Percentiles rank a stretch among this genome's conserved stretches.
These are phyloP conservation scores for Microglena sp. DNA, from an alignment of 139 green algal species.

Conservation along the genomic window DNA sequence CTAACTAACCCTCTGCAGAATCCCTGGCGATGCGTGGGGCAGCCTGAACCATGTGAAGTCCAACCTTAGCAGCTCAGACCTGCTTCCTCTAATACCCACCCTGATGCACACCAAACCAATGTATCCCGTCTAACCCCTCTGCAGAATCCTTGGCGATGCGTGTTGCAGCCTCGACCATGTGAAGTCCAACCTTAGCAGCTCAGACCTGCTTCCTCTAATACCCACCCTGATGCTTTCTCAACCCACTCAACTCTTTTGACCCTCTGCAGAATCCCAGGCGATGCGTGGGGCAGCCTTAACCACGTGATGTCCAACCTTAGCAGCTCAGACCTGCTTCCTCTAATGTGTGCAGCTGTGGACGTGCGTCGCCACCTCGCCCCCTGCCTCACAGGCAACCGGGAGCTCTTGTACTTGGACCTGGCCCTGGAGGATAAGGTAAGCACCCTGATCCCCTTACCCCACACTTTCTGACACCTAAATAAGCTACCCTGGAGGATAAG, in stretches of 20 bases:
- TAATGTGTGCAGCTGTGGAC: constrained; percentile 73
- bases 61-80: constrained; percentile 44
- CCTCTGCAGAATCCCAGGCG: constrained; percentile 46
- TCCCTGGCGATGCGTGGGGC: constrained; percentile 55
- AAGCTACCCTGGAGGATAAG: no score
- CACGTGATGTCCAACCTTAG: constrained; percentile 58
- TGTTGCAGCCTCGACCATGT: constrained; percentile 82
- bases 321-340: not conserved
- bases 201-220: no score
- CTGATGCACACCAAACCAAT: no score
- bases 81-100: no score
- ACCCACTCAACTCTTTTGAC: no score
- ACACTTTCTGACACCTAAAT: no score
- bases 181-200: constrained; percentile 44
- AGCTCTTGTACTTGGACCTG: constrained; percentile 95
- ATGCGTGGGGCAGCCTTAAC: constrained; percentile 57
- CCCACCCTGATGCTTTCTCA: no score
- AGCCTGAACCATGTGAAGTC: constrained; percentile 75
- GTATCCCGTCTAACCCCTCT: no score
- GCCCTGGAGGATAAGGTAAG: constrained; percentile 92
- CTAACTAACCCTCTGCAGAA: no score
- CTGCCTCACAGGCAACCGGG: constrained; percentile 47
- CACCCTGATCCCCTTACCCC: no score
- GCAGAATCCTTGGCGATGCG: constrained; percentile 44
- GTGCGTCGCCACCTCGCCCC: constrained; percentile 69